Evolutionary conservation across 1,284 basidiomycete genomes (phyloP).

Genomic region (Heterobasidion annosum): DNA sequence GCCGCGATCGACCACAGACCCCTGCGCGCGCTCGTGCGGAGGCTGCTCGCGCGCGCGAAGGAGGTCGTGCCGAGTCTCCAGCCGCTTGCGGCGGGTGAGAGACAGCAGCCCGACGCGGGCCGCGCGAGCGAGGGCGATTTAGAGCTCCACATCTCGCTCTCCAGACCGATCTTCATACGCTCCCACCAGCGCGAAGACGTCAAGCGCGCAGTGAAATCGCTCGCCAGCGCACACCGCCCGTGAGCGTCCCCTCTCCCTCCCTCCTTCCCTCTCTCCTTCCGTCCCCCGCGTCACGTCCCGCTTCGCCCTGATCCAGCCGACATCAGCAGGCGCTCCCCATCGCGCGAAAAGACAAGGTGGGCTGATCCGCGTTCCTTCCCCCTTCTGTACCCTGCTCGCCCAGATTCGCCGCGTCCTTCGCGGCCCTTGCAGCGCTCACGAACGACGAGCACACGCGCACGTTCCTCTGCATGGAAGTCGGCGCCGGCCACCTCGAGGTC

Average conservation of each 20-base stretch:
- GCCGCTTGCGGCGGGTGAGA: slow-evolving; percentile 24
- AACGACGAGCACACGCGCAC: slow-evolving; percentile 76
- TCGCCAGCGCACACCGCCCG: slow-evolving; percentile 38
- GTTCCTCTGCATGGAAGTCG: slow-evolving; percentile 69
- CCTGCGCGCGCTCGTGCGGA: slow-evolving; percentile 37
- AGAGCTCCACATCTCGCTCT: slow-evolving; percentile 67
- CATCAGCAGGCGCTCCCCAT: background rate
- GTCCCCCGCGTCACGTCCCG: background rate
- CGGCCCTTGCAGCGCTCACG: slow-evolving; percentile 53
- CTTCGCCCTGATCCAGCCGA: background rate
- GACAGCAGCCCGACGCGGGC: slow-evolving; percentile 6
- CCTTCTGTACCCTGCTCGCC: background rate
- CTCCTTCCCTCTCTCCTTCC: background rate
- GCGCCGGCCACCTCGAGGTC: slow-evolving; percentile 69
- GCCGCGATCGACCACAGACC: slow-evolving; percentile 22
- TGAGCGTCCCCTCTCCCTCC: slow-evolving; percentile 24
- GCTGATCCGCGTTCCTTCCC: background rate
- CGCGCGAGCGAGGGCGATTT: slow-evolving; percentile 5
- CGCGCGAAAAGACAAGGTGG: background rate
- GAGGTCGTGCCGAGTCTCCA: slow-evolving; percentile 36
- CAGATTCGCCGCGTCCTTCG: slow-evolving; percentile 69
- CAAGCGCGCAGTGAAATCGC: slow-evolving; percentile 42
- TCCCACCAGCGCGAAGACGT: slow-evolving; percentile 67
- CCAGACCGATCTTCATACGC: slow-evolving; percentile 68
- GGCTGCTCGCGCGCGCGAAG: slow-evolving; percentile 36